These are phyloP conservation scores for Verticillium dahliae DNA, from an alignment of 2,329 filamentous ascomycete species.

Conservation along the genomic window DNA sequence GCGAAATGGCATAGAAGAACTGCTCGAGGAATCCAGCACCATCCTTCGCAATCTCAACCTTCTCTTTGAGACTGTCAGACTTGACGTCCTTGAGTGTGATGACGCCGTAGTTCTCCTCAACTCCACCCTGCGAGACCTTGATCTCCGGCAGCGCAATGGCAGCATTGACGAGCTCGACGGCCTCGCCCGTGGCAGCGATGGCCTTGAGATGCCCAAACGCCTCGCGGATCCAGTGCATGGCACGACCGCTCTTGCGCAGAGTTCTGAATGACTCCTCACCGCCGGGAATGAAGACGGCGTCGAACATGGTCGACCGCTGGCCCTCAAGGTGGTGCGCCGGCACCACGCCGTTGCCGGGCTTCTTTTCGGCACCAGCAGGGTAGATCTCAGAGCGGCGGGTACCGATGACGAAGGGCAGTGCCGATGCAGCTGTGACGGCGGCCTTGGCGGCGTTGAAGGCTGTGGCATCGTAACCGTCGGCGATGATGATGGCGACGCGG, in stretches of 20 bases:
- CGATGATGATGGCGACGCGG: slow-evolving; percentile 68
- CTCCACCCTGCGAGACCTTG: slow-evolving; percentile 33
- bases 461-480: slow-evolving; percentile 65
- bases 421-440: slow-evolving; percentile 54
- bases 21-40: slow-evolving; percentile 63
- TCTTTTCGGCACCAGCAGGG: slow-evolving; percentile 50
- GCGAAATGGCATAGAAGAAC: slow-evolving; percentile 62
- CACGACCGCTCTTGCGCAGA: slow-evolving; percentile 63
- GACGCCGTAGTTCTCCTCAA: slow-evolving; percentile 68
- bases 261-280: slow-evolving; percentile 57
- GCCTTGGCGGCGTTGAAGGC: slow-evolving; percentile 61
- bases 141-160: slow-evolving; percentile 38
- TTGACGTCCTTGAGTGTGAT: slow-evolving; percentile 55
- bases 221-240: slow-evolving; percentile 70
- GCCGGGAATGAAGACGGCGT: slow-evolving; percentile 71
- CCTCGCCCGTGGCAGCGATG: slow-evolving; percentile 70
- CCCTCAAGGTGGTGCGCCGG: slow-evolving; percentile 77
- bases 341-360: slow-evolving; percentile 44
- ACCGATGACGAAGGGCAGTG: slow-evolving; percentile 67
- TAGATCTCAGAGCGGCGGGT: slow-evolving; percentile 60
- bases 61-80: slow-evolving; percentile 54
- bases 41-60: slow-evolving; percentile 57
- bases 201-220: slow-evolving; percentile 78
- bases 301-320: slow-evolving; percentile 74
- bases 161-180: slow-evolving; percentile 51